Conservation (phyloP, 2,329 filamentous ascomycete species). For the Hirsutella rhossiliensis region DNA sequence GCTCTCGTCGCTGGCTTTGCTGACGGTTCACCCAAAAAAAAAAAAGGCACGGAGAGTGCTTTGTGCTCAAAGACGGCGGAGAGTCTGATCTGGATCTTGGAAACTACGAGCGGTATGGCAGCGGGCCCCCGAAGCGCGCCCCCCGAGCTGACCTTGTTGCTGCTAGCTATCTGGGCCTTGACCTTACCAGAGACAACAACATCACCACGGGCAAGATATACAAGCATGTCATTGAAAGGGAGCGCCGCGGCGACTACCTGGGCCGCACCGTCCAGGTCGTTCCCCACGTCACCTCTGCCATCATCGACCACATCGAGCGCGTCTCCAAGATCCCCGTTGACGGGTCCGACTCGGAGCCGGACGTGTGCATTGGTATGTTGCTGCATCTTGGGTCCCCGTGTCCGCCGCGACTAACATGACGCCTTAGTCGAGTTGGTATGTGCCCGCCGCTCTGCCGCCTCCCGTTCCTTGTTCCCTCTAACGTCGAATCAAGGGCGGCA, state of each 20-base stretch:
- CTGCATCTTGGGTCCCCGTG: neutral
- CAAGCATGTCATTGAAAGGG: slow-evolving; percentile 68
- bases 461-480: neutral
- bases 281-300: slow-evolving; percentile 82
- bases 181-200: slow-evolving; percentile 77
- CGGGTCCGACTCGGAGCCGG: slow-evolving; percentile 68
- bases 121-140: neutral
- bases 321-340: slow-evolving; percentile 81
- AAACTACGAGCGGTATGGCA: slow-evolving; percentile 35
- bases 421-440: slow-evolving; percentile 22
- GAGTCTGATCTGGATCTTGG: slow-evolving; percentile 43
- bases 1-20: neutral
- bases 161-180: slow-evolving; percentile 60
- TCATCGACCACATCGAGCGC: slow-evolving; percentile 84
- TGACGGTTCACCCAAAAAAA: slow-evolving; percentile 4
- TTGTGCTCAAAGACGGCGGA: slow-evolving; percentile 74
- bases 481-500: slow-evolving; percentile 38
- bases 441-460: neutral
- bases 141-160: neutral
- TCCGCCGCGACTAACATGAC: slow-evolving; percentile 7
- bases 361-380: slow-evolving; percentile 76
- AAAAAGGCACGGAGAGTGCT: slow-evolving; percentile 74
- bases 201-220: slow-evolving; percentile 98
- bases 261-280: slow-evolving; percentile 86
- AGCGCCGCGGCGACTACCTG: slow-evolving; percentile 61